phyloP scores from a whole-genome alignment of 1,139 yeast species.

The Kurtzmaniella quercitrusa region DNA sequence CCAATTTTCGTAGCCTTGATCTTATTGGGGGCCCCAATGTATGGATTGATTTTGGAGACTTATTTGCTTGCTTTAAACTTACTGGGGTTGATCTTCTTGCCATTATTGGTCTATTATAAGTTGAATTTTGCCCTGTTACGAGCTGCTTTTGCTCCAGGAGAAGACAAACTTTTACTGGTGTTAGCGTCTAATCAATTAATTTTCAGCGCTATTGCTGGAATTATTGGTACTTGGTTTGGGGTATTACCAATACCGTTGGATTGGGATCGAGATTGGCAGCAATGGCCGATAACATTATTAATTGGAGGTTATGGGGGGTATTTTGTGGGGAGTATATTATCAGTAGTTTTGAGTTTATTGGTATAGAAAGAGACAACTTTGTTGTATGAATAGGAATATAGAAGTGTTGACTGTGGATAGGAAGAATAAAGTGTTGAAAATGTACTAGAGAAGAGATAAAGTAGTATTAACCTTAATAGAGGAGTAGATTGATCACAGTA shows the following conservation, averaged over 20 bases:
- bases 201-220: conserved; percentile 42
- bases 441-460: too few relatives aligned
- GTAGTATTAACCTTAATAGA: too few relatives aligned
- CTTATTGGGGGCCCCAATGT: conserved; percentile 85
- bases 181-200: conserved; percentile 36
- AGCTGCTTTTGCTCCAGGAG: conserved; percentile 4
- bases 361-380: neutral
- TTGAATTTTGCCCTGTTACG: conserved; percentile 38
- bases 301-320: conserved; percentile 79
- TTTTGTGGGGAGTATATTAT: conserved; percentile 42
- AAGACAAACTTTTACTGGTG: conserved; percentile 19
- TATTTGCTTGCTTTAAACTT: conserved; percentile 62
- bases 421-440: too few relatives aligned
- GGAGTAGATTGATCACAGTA: too few relatives aligned
- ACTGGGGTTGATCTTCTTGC: conserved; percentile 57
- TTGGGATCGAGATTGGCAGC: conserved; percentile 98
- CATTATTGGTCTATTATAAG: conserved; percentile 58
- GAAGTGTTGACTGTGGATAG: too few relatives aligned
- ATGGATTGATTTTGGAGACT: conserved; percentile 54
- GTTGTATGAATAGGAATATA: neutral
- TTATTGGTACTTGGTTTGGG: conserved; percentile 87
- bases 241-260: conserved; percentile 92
- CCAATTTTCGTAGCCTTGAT: conserved; percentile 53
- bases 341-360: neutral
- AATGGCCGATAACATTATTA: conserved; percentile 90